Evolutionary conservation across 345 rosid species (phyloP).

Genomic region (Balakata baccata): DNA sequence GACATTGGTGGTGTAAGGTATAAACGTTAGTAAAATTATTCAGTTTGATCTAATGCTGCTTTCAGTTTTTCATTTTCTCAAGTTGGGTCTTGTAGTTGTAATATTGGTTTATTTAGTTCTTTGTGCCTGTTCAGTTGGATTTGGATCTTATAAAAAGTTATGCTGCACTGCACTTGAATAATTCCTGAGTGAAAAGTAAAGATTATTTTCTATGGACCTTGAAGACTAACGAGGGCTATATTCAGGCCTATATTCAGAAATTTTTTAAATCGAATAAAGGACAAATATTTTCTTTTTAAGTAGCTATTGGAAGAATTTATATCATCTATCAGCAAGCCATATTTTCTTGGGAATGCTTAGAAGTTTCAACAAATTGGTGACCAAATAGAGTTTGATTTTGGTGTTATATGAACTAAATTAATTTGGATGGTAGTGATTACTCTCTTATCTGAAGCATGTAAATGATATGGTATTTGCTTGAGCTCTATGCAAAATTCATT

Average conservation of each 20-base stretch:
- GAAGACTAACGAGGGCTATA: not conserved
- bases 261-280: not conserved
- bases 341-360: not conserved
- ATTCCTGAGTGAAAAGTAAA: not conserved
- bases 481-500: not conserved
- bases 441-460: not conserved
- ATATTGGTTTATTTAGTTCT: no score
- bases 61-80: not conserved
- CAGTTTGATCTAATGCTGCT: not conserved
- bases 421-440: not conserved
- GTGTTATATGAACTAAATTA: not conserved
- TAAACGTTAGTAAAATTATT: conserved; percentile 5
- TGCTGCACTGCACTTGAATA: not conserved
- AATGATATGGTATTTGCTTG: not conserved
- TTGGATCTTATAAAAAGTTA: not conserved
- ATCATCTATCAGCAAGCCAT: not conserved
- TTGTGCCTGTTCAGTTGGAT: not conserved
- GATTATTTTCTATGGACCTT: not conserved
- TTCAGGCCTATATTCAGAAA: not conserved
- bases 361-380: not conserved
- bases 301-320: not conserved
- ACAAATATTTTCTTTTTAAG: not conserved
- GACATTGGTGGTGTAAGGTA: conserved; percentile 93
- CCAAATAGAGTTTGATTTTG: not conserved
- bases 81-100: not conserved